These are phyloP conservation scores for Aspergillus olivimuriae DNA, from an alignment of 495 filamentous ascomycete genomes.

Conservation along the genomic window DNA sequence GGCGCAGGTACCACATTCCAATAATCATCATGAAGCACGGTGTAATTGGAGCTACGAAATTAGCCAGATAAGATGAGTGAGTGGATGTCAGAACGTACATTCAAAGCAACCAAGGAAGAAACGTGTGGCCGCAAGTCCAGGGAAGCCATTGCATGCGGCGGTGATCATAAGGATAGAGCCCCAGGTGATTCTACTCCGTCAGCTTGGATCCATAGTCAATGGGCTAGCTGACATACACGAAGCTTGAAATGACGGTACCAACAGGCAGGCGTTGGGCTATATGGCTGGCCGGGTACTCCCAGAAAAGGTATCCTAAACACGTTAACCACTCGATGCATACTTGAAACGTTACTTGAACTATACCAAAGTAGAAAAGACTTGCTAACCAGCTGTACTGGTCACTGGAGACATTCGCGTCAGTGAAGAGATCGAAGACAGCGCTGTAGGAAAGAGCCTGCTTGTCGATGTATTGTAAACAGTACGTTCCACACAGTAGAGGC, in stretches of 20 bases:
- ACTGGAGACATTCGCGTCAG: constrained; percentile 23
- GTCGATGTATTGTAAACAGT: constrained; percentile 37
- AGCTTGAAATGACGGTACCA: constrained; percentile 21
- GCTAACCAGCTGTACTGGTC: constrained; percentile 47
- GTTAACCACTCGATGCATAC: no score
- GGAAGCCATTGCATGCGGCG: constrained; percentile 26
- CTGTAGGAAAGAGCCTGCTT: constrained; percentile 31
- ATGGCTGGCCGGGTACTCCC: constrained; percentile 39
- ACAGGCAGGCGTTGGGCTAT: constrained; percentile 40
- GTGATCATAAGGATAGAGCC: constrained; percentile 35
- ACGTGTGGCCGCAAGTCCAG: constrained; percentile 32
- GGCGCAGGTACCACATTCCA: constrained; percentile 27
- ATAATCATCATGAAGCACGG: constrained; percentile 40
- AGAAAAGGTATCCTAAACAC: constrained; percentile 14
- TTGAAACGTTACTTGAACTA: no score
- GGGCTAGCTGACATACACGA: no score
- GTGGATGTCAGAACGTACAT: no score
- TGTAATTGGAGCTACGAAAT: constrained; percentile 29
- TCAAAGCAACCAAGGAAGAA: constrained; percentile 36
- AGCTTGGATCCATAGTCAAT: no score
- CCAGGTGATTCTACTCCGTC: no score
- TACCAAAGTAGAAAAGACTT: constrained; percentile 53
- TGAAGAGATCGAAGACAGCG: constrained; percentile 30
- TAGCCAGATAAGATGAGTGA: no score
- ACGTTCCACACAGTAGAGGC: constrained; percentile 45